Conservation (phyloP, 2,329 filamentous ascomycete genomes). For the Trichoderma oligosporum region DNA sequence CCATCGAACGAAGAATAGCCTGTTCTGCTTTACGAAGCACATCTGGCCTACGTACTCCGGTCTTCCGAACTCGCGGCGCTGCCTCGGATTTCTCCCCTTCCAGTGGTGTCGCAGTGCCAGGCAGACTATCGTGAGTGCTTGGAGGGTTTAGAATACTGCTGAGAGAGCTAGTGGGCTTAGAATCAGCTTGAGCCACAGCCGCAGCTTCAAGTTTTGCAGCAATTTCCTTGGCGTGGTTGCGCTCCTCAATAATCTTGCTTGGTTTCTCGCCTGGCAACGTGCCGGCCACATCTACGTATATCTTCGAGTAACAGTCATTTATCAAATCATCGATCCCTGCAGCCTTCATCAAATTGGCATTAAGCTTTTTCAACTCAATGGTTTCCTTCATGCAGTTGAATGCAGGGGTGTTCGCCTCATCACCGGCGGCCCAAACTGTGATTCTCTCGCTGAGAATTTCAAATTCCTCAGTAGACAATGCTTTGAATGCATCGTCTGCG, state of each 20-base stretch:
- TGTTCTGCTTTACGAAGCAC: constrained; percentile 60
- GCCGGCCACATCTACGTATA: constrained; percentile 66
- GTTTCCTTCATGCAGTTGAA: constrained; percentile 55
- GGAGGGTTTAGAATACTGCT: constrained; percentile 43
- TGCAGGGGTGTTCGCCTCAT: constrained; percentile 38
- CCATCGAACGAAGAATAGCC: constrained; percentile 48
- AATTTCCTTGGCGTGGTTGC: constrained; percentile 41
- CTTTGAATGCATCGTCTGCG: constrained; percentile 54
- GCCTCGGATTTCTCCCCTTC: constrained; percentile 42
- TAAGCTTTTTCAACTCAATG: constrained; percentile 65
- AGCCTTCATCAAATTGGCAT: constrained; percentile 82
- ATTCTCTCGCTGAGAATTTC: constrained; percentile 54
- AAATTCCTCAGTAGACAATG: constrained; percentile 52
- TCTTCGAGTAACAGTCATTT: constrained; percentile 77
- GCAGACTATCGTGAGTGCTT: constrained; percentile 37
- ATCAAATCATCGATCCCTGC: constrained; percentile 89
- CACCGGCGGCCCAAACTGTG: constrained; percentile 49
- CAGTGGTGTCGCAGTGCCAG: constrained; percentile 34
- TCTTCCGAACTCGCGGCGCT: constrained; percentile 39
- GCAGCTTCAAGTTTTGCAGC: constrained; percentile 36
- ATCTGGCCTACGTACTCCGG: constrained; percentile 52
- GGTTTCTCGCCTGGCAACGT: constrained; percentile 52
- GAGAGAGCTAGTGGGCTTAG: constrained; percentile 36
- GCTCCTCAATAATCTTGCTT: constrained; percentile 45
- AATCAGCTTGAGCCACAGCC: constrained; percentile 29